Percentiles rank a stretch among this genome's conserved stretches.
phyloP scores from a whole-genome alignment of 1,139 yeast genomes.

The Yueomyces sp. region DNA sequence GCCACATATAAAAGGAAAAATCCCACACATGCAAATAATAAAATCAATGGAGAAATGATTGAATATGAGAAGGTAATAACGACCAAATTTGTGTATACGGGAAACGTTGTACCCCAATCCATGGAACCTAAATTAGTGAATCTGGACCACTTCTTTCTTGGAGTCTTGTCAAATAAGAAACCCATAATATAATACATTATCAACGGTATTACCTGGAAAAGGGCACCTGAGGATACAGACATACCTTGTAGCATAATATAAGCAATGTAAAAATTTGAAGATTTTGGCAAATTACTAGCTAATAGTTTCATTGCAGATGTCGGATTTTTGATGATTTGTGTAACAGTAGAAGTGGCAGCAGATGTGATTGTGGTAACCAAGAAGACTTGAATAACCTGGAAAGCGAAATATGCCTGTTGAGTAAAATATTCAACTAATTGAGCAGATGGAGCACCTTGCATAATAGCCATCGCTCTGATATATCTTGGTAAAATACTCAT shows the following conservation, averaged over 20 bases:
- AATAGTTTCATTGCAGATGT: conserved; percentile 52
- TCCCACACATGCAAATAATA: conserved; percentile 58
- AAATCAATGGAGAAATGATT: conserved; percentile 65
- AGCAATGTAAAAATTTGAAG: conserved; percentile 75
- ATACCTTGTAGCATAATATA: conserved; percentile 73
- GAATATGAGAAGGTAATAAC: conserved; percentile 72
- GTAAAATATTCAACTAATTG: conserved; percentile 61
- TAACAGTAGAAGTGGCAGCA: conserved; percentile 62
- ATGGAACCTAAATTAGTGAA: conserved; percentile 48
- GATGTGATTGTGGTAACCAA: conserved; percentile 59
- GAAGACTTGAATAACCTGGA: conserved; percentile 60
- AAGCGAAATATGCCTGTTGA: conserved; percentile 62
- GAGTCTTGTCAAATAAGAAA: conserved; percentile 58
- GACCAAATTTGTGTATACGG: conserved; percentile 70
- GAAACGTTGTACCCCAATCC: conserved; percentile 85
- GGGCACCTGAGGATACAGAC: conserved; percentile 64
- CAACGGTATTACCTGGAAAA: conserved; percentile 67
- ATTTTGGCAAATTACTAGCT: conserved; percentile 69
- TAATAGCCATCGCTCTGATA: conserved; percentile 52
- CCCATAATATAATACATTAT: conserved; percentile 63
- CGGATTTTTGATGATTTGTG: conserved; percentile 55
- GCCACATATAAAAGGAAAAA: conserved; percentile 68
- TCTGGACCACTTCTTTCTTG: conserved; percentile 77
- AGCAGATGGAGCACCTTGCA: conserved; percentile 52
- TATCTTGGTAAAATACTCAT: conserved; percentile 71